Base-by-base conservation (phyloP, 192 early-diverging fungal species). In the Backusella mclennaniae region DNA sequence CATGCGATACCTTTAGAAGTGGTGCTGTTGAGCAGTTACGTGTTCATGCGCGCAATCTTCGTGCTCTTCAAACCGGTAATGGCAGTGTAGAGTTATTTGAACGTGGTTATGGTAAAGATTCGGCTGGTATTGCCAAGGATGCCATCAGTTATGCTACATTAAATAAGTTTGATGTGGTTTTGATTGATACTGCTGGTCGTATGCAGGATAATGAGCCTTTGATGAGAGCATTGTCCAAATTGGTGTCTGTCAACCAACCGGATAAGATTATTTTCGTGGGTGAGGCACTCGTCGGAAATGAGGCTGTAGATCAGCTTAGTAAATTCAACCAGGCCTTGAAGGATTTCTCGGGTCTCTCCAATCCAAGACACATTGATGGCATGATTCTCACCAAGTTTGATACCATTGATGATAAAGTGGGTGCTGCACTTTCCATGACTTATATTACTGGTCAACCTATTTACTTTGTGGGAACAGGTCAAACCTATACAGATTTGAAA, bases 161-260 rank as follows among this genome's bases (percentile, higher is more conserved):
- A 49, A 87, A 93, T 53, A 84, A 82, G 1, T 96, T 92, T 81
- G 96, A 98, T 83, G 96, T 97, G 6, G 96, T 97, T 14, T 84
- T 98, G 29, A 93, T 98, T 38, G 97, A 98, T 78, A 98, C 97
- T 4, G 97, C 97, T 6, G 97, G 97, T 1, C 90, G 97, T 44
- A 98, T 98, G 97, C 97, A 98, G 81, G 97, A 98, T 78, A 98
- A 98, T 75, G 97, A 97, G 84, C 97, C 97, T 8, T 80, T 98
- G 77, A 98, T 98, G 97, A 90, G 97, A 17, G 95, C 97, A 0
- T 86, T 98, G 71, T 92, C 97, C 31, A 98, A 98, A 87, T 85
- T 98, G 31, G 96, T 97, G 12, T 89, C 94, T 26, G 88, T 92
- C 35, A 98, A 98, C 81, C 88, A 90, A 46, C 96, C 97, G 0